phyloP scores from a whole-genome alignment of 2,329 filamentous ascomycete species.

The Mollisiaceae sp. region DNA sequence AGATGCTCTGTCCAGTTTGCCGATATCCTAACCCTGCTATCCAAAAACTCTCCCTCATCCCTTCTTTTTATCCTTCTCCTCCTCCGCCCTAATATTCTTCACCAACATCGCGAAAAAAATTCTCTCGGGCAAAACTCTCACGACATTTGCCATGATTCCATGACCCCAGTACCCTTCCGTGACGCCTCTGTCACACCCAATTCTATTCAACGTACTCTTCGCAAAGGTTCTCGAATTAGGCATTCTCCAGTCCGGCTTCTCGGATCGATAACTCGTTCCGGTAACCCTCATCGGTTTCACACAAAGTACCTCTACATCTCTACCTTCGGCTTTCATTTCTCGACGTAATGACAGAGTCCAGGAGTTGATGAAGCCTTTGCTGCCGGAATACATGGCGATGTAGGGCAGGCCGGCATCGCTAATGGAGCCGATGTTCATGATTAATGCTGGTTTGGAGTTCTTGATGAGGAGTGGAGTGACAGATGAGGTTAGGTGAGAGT shows the following conservation, averaged over 20 bases:
- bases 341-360: conserved; percentile 22
- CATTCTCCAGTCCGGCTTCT: background rate
- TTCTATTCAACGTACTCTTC: background rate
- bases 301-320: conserved; percentile 15
- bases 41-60: background rate
- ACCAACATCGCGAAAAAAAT: background rate
- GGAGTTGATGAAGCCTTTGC: conserved; percentile 51
- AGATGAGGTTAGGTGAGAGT: conserved; percentile 52
- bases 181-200: background rate
- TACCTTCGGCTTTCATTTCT: conserved; percentile 5
- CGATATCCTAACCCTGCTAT: background rate
- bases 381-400: conserved; percentile 50
- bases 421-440: conserved; percentile 57
- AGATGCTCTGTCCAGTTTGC: background rate
- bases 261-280: background rate
- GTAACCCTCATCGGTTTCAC: conserved; percentile 7
- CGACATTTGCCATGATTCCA: background rate
- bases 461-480: conserved; percentile 51
- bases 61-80: conserved; percentile 3
- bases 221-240: background rate
- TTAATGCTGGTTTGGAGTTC: conserved; percentile 48
- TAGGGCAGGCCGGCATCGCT: conserved; percentile 53
- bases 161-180: background rate
- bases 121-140: background rate
- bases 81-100: background rate